These are phyloP conservation scores for Hymenochaete sp. DNA, from an alignment of 1,284 basidiomycete genomes.

Conservation along the genomic window DNA sequence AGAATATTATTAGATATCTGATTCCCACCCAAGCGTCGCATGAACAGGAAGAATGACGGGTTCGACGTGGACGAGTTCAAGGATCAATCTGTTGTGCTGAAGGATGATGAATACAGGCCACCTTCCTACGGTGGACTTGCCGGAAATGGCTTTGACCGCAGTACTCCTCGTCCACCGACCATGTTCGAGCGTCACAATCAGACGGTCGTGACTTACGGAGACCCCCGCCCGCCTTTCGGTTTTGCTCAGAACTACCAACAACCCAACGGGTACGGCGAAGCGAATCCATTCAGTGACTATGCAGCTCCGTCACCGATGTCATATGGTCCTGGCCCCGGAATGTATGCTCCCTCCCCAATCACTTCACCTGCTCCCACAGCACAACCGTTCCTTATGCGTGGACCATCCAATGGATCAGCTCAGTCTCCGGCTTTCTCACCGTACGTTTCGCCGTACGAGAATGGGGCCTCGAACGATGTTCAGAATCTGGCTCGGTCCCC, in stretches of 20 bases:
- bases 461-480: too few relatives aligned
- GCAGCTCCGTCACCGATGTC: constrained; percentile 14
- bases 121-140: constrained; percentile 23
- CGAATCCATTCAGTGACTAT: constrained; percentile 18
- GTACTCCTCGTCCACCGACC: constrained; percentile 42
- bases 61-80: constrained; percentile 50
- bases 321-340: constrained; percentile 7
- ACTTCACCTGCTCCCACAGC: not conserved
- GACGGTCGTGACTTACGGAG: constrained; percentile 13
- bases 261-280: constrained; percentile 23
- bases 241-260: constrained; percentile 28
- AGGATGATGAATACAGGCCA: constrained; percentile 43
- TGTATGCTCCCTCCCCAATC: constrained; percentile 6
- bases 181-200: constrained; percentile 45
- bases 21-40: constrained; percentile 34
- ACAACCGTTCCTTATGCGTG: too few relatives aligned
- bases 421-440: constrained; percentile 7
- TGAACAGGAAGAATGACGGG: constrained; percentile 33
- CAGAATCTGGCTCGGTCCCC: constrained; percentile 13
- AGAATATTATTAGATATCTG: constrained; percentile 3
- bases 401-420: too few relatives aligned
- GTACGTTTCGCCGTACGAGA: too few relatives aligned
- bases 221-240: constrained; percentile 24
- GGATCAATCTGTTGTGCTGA: constrained; percentile 48
- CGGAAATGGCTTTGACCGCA: constrained; percentile 31